Evolutionary conservation across 2,329 filamentous ascomycete genomes (phyloP).

Genomic region (Ophiocordyceps camponoti-floridani): DNA sequence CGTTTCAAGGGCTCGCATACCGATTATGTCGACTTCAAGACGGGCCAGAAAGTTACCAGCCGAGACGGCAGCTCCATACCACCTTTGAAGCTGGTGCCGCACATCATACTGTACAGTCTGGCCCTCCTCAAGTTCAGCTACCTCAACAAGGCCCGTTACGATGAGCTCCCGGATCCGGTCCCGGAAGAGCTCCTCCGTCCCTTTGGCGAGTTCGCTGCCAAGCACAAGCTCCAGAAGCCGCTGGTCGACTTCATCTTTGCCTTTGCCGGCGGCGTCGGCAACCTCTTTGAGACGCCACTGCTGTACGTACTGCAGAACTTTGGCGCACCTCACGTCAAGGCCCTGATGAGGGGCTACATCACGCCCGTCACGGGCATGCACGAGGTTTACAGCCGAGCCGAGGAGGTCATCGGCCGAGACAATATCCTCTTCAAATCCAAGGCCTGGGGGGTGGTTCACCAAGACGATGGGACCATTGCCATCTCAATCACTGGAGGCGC

Average conservation of each 20-base stretch:
- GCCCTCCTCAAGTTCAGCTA: slow-evolving; percentile 1
- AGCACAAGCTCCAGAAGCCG: slow-evolving; percentile 19
- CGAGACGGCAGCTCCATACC: not conserved
- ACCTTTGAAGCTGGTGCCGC: not conserved
- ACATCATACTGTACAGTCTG: not conserved
- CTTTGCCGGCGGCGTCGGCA: slow-evolving; percentile 19
- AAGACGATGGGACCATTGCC: slow-evolving; percentile 5
- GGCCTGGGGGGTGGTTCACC: slow-evolving; percentile 7
- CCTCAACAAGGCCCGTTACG: slow-evolving; percentile 1
- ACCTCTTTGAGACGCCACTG: slow-evolving; percentile 17
- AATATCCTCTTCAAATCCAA: slow-evolving; percentile 11
- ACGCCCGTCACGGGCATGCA: slow-evolving; percentile 2
- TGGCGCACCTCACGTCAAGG: slow-evolving; percentile 2
- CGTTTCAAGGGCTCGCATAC: slow-evolving; percentile 4
- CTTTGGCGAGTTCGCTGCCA: slow-evolving; percentile 21
- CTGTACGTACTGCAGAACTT: slow-evolving; percentile 21
- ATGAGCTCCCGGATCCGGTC: slow-evolving; percentile 21
- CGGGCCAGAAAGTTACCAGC: not conserved
- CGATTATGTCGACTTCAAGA: slow-evolving; percentile 6
- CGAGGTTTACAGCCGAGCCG: slow-evolving; percentile 10
- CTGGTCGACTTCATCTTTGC: slow-evolving; percentile 12
- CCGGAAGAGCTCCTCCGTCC: slow-evolving; percentile 24
- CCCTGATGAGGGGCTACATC: slow-evolving; percentile 2
- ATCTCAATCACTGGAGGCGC: not conserved
- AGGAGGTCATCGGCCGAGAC: slow-evolving; percentile 7